Conservation (phyloP, 2,329 filamentous ascomycete species). For the Aspergillus intermedius region DNA sequence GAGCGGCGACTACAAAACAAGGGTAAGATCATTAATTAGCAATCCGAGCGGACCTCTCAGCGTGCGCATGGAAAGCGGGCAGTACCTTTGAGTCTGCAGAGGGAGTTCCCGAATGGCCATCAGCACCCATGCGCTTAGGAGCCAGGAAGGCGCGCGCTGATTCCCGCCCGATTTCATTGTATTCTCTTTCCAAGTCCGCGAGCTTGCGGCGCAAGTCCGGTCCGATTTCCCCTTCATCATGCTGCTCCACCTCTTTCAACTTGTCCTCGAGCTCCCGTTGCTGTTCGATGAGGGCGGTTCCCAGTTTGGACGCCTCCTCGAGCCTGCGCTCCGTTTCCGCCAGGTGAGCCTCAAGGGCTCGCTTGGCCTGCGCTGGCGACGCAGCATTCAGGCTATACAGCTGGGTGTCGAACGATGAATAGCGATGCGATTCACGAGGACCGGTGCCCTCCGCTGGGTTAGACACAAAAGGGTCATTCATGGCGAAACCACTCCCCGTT, state of each 20-base stretch:
- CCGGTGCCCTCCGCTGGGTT: conserved; percentile 37
- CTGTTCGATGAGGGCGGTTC: conserved; percentile 80
- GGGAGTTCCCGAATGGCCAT: conserved; percentile 44
- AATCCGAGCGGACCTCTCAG: conserved; percentile 6
- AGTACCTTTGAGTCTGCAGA: conserved; percentile 43
- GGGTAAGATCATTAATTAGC: not conserved
- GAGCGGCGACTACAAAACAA: conserved; percentile 53
- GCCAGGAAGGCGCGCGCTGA: conserved; percentile 81
- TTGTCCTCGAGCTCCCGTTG: conserved; percentile 75
- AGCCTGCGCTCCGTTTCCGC: conserved; percentile 87
- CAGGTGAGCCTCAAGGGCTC: conserved; percentile 83
- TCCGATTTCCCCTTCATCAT: conserved; percentile 70
- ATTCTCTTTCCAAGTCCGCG: conserved; percentile 84
- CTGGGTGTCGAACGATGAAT: conserved; percentile 75
- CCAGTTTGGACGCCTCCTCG: conserved; percentile 83
- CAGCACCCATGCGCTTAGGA: conserved; percentile 70
- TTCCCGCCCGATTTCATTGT: conserved; percentile 86
- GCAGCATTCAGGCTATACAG: conserved; percentile 72
- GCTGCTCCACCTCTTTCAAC: conserved; percentile 74
- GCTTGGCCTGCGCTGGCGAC: conserved; percentile 80
- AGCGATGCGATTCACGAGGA: conserved; percentile 55
- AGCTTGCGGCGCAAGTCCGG: conserved; percentile 78
- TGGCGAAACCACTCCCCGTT: conserved; percentile 17
- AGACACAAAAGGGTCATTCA: conserved; percentile 55
- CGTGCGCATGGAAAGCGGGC: not conserved